Evolutionary conservation across 139 green algal species (phyloP).

Genomic region (Asterochloris sp.): DNA sequence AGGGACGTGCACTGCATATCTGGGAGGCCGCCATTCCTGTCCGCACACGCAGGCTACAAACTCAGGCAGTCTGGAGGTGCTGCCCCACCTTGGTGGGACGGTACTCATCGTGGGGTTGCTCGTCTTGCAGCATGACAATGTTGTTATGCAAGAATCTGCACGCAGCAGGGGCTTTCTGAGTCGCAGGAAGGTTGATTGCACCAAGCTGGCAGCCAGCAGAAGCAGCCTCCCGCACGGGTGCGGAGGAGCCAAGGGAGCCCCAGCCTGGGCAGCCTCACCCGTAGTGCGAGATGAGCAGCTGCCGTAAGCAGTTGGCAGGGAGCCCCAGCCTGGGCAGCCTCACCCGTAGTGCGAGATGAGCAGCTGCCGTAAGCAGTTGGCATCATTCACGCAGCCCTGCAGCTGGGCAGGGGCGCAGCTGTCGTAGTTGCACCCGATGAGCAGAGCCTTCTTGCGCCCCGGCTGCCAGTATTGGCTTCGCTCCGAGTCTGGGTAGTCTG

Average conservation of each 20-base stretch:
- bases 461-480: constrained; percentile 3
- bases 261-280: constrained; percentile 2
- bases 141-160: constrained; percentile 21
- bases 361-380: constrained; percentile 12
- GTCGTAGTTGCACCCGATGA: constrained; percentile 20
- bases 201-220: neutral
- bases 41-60: neutral
- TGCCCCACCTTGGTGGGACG: constrained; percentile 18
- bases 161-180: neutral
- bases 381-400: constrained; percentile 16
- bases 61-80: neutral
- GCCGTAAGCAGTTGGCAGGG: constrained; percentile 11
- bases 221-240: too few relatives aligned
- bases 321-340: neutral
- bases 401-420: neutral
- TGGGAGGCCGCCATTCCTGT: too few relatives aligned
- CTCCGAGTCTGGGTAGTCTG: constrained; percentile 4
- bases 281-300: constrained; percentile 5
- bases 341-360: constrained; percentile 14
- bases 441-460: constrained; percentile 4
- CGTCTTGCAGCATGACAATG: constrained; percentile 22
- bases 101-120: constrained; percentile 16
- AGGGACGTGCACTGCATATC: too few relatives aligned
- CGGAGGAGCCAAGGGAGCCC: too few relatives aligned
- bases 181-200: neutral